Conservation (phyloP, 2,329 filamentous ascomycete genomes). For the Ceratocystiopsis brevicomis region DNA sequence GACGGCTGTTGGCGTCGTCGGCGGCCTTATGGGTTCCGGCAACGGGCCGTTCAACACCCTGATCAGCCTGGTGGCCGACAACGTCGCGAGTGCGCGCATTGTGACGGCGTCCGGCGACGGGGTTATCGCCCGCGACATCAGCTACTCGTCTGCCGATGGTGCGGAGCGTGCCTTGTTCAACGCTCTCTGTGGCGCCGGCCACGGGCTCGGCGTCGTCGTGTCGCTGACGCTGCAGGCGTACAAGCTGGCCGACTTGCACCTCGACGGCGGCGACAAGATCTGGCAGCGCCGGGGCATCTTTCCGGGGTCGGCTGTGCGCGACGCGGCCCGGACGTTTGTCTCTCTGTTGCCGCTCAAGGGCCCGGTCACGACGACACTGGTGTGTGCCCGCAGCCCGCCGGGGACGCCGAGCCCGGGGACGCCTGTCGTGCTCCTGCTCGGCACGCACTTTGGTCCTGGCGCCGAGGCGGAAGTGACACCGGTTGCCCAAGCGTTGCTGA, state of each 20-base stretch:
- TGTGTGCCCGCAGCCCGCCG: conserved; percentile 14
- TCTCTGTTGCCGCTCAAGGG: conserved; percentile 8
- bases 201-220: conserved; percentile 17
- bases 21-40: conserved; percentile 14
- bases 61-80: conserved; percentile 17
- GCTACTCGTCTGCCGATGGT: conserved; percentile 5
- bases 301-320: conserved; percentile 9
- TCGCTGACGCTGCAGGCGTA: conserved; percentile 12
- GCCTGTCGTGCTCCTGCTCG: conserved; percentile 13
- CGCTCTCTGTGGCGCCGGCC: conserved; percentile 17
- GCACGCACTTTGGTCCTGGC: background rate
- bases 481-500: background rate
- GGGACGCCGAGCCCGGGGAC: conserved; percentile 13
- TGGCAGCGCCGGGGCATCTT: conserved; percentile 17
- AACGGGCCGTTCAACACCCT: conserved; percentile 13
- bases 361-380: conserved; percentile 9
- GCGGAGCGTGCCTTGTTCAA: conserved; percentile 15
- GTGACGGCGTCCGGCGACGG: conserved; percentile 10
- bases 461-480: background rate
- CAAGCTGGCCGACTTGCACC: conserved; percentile 11
- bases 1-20: conserved; percentile 13
- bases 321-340: conserved; percentile 11
- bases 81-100: conserved; percentile 13
- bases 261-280: conserved; percentile 13
- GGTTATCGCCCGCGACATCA: conserved; percentile 5